Percentiles rank a stretch among this genome's conserved stretches.
Conservation (phyloP, 2,329 filamentous ascomycete species). For the Thielaviopsis musarum region DNA sequence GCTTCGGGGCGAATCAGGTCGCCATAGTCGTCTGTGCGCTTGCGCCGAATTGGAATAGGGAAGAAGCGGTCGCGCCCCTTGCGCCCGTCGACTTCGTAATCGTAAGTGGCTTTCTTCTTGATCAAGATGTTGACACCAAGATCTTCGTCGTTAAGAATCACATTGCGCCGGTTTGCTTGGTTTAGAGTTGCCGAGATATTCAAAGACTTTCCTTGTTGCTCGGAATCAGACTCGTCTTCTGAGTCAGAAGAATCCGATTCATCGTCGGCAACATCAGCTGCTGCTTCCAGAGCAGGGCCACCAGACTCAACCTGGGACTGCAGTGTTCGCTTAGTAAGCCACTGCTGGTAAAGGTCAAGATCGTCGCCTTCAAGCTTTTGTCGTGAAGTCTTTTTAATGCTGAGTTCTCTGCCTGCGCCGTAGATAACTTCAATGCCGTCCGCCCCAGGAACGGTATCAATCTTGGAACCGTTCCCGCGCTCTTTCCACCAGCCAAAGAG, state of each 20-base stretch:
- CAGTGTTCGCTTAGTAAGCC: slow-evolving; percentile 72
- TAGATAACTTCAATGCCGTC: slow-evolving; percentile 51
- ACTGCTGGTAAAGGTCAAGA: slow-evolving; percentile 72
- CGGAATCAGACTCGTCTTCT: slow-evolving; percentile 75
- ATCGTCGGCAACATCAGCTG: slow-evolving; percentile 63
- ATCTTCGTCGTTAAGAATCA: slow-evolving; percentile 75
- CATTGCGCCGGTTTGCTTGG: slow-evolving; percentile 70
- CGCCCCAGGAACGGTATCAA: slow-evolving; percentile 35
- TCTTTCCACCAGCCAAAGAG: slow-evolving; percentile 72
- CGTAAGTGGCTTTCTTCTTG: slow-evolving; percentile 76
- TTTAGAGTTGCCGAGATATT: slow-evolving; percentile 77
- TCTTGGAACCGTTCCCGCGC: slow-evolving; percentile 42
- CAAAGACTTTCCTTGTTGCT: slow-evolving; percentile 80
- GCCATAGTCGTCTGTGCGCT: slow-evolving; percentile 77
- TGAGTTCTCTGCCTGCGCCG: slow-evolving; percentile 43
- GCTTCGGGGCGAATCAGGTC: slow-evolving; percentile 89
- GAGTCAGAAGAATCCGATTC: slow-evolving; percentile 71
- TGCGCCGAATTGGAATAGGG: slow-evolving; percentile 64
- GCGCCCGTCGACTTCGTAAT: slow-evolving; percentile 82
- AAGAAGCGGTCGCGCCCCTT: slow-evolving; percentile 88
- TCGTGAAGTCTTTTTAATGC: slow-evolving; percentile 43
- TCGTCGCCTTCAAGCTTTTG: slow-evolving; percentile 59
- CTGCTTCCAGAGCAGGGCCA: slow-evolving; percentile 50
- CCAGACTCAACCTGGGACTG: slow-evolving; percentile 63
- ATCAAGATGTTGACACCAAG: slow-evolving; percentile 82